phyloP scores from a whole-genome alignment of 148 eudicot genomes.

The Arbutus unedo region DNA sequence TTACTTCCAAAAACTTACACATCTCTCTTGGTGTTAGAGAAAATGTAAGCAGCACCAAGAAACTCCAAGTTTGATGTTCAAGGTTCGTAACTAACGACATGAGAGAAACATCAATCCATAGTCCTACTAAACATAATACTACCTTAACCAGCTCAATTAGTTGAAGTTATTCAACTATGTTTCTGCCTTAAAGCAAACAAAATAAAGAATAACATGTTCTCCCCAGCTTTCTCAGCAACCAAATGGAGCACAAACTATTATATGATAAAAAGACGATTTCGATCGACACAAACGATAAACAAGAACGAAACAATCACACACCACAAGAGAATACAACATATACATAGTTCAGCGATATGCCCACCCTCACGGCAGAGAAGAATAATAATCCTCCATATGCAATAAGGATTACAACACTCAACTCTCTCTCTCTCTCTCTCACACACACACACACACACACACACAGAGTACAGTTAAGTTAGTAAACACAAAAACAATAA shows the following conservation, averaged over 20 bases:
- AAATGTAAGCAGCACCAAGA: background rate
- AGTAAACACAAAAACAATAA: background rate
- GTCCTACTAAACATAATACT: background rate
- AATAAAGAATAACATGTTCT: background rate
- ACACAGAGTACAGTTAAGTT: background rate
- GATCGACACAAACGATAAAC: background rate
- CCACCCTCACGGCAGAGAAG: background rate
- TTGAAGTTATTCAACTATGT: background rate
- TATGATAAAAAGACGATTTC: background rate
- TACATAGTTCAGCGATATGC: background rate
- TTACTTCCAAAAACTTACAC: background rate
- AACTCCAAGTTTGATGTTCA: background rate
- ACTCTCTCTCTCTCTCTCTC: too few relatives aligned
- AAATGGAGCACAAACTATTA: constrained; percentile 7
- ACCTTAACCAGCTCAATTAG: background rate
- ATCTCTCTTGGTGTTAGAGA: background rate
- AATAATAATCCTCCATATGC: background rate
- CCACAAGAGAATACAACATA: background rate
- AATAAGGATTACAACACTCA: background rate
- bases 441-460: too few relatives aligned
- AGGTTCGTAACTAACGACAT: background rate
- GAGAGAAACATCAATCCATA: background rate
- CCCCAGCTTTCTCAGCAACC: constrained; percentile 7
- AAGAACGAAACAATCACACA: background rate
- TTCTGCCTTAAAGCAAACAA: background rate